phyloP scores from a whole-genome alignment of 208 protist species.

The Wallacemonas sp. region DNA sequence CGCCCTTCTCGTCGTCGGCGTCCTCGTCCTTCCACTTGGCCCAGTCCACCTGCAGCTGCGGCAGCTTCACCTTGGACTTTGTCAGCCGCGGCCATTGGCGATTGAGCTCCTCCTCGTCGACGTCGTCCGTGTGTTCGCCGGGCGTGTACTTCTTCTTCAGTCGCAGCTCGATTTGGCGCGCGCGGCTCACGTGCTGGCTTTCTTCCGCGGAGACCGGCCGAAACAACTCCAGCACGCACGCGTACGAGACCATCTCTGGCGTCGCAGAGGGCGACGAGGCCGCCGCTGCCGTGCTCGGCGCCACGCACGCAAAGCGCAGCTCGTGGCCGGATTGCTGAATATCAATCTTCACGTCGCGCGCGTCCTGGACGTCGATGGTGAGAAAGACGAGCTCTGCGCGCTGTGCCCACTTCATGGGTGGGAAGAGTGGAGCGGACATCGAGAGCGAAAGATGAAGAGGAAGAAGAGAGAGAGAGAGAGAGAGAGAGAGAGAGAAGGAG shows the following conservation, averaged over 20 bases:
- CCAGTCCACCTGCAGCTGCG: slow-evolving; percentile 88
- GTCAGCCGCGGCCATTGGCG: slow-evolving; percentile 81
- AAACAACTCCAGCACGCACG: slow-evolving; percentile 57
- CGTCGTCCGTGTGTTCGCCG: slow-evolving; percentile 23
- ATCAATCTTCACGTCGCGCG: slow-evolving; percentile 62
- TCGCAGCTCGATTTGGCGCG: slow-evolving; percentile 77
- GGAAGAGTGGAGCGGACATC: slow-evolving; percentile 38
- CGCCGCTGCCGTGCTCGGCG: slow-evolving; percentile 12
- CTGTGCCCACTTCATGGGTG: slow-evolving; percentile 85
- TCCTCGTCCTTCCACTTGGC: slow-evolving; percentile 81
- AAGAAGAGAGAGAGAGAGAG: too few species aligned
- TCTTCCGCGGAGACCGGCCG: slow-evolving; percentile 67
- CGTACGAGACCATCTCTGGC: slow-evolving; percentile 26
- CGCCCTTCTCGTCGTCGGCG: slow-evolving; percentile 43
- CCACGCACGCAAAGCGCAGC: slow-evolving; percentile 46
- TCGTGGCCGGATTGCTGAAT: slow-evolving; percentile 49
- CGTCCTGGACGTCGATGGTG: slow-evolving; percentile 80
- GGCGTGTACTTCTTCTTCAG: slow-evolving; percentile 60
- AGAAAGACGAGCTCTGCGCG: slow-evolving; percentile 75
- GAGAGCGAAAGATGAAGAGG: too few species aligned
- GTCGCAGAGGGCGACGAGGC: slow-evolving; percentile 14
- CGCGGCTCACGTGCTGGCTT: slow-evolving; percentile 68
- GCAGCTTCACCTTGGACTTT: slow-evolving; percentile 56
- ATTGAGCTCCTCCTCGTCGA: slow-evolving; percentile 48
- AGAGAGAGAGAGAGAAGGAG: too few species aligned